Evolutionary conservation across 2,329 filamentous ascomycete genomes (phyloP), one percentile per base, ranked within the genome.

Genomic region (Fusarium haematococcum): DNA sequence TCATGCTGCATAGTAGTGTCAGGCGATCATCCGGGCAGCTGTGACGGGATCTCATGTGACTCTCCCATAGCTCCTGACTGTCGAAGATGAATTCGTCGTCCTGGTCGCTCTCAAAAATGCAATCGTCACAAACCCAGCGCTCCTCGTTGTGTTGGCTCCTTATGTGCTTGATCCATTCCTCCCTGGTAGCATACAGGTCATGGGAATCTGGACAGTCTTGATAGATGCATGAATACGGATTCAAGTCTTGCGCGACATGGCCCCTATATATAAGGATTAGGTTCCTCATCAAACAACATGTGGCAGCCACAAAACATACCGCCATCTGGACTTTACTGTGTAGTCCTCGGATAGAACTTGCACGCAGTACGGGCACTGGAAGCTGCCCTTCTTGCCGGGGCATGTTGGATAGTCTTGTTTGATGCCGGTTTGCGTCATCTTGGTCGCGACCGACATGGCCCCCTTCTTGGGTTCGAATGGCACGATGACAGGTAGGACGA

Each of bases 91-190:
- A 30, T 8, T 56, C 45, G 37, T 67, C 43, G 18, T 33, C 39
- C 20, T 41, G 16, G 23, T 63, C 64, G 16, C 35, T 48, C 8
- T 35, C 43, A 16, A 56, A 56, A 20, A 59, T 63, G 58, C 64
- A 67, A n/a, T 67, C 23, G 27, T 67, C 64, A 37, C 64, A 67
- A 25, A 57, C 35, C 64, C 64, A 67, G 10, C 58, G 58, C 20
- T 62, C n/a, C 25, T 23, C 54, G 25, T 30, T 52, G 16, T 52
- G 48, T 4, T 13, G 16, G 25, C 10, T 30, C 18, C 11, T 30
- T 30, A 52, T 52, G 10, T 52, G 48, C 25, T 52, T 52, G 16
- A 30, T 30, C 48, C 48, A 52, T 52, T 52, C 48, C 25, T 52
- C 48, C 9, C 7, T 52, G 48, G 48, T 52, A n/a, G 48, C 25